phyloP scores from a whole-genome alignment of 2,329 filamentous ascomycete genomes.

The Fonsecaea nubica region DNA sequence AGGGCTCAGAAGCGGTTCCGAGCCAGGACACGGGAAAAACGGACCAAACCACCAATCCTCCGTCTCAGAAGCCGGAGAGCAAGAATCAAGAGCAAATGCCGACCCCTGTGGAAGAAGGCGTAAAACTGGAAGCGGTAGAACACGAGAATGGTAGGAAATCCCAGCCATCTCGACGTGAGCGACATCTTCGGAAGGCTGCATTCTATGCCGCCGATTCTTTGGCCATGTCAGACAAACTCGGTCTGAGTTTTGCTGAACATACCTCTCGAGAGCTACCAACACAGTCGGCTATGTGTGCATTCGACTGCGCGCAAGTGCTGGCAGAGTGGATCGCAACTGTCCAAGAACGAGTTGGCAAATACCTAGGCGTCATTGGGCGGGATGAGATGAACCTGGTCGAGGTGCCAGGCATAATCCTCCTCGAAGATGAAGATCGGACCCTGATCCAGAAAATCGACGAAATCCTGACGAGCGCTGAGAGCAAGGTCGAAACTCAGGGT shows the following conservation, averaged over 20 bases:
- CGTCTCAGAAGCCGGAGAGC: slow-evolving; percentile 52
- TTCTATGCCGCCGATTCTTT: slow-evolving; percentile 94
- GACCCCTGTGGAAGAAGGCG: slow-evolving; percentile 44
- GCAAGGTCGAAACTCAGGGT: slow-evolving; percentile 60
- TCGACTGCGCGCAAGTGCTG: slow-evolving; percentile 92
- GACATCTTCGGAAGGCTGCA: slow-evolving; percentile 88
- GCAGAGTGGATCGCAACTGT: slow-evolving; percentile 93
- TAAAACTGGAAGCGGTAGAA: slow-evolving; percentile 35
- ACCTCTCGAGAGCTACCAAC: slow-evolving; percentile 84
- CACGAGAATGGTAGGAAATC: slow-evolving; percentile 19
- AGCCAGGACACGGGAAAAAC: slow-evolving; percentile 61
- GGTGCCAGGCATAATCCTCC: slow-evolving; percentile 84
- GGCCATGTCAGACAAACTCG: slow-evolving; percentile 83
- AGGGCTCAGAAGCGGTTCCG: slow-evolving; percentile 75
- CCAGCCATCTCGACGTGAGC: slow-evolving; percentile 75
- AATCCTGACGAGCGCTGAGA: slow-evolving; percentile 76
- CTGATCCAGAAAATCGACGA: slow-evolving; percentile 81
- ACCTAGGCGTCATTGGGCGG: slow-evolving; percentile 83
- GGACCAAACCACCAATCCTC: slow-evolving; percentile 39
- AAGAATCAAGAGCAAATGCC: slow-evolving; percentile 44
- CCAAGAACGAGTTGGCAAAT: slow-evolving; percentile 90
- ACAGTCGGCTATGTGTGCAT: slow-evolving; percentile 88
- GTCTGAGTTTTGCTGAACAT: slow-evolving; percentile 83
- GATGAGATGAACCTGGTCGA: slow-evolving; percentile 79
- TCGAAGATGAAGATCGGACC: slow-evolving; percentile 91